Conservation (phyloP, 2,329 filamentous ascomycete genomes). For the Fusarium sulawesiense region DNA sequence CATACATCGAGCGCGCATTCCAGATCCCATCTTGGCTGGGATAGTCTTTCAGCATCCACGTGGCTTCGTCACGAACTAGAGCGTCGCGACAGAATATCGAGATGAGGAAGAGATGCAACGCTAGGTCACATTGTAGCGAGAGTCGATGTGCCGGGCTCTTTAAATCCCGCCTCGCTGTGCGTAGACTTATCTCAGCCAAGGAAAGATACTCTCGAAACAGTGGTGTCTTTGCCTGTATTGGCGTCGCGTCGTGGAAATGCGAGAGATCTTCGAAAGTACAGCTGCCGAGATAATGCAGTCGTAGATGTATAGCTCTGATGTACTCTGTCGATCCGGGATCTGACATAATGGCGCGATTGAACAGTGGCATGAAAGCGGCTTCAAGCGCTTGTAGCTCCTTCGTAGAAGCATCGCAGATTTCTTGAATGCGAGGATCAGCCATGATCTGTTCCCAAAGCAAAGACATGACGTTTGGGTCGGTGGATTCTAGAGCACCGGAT, state of each 20-base stretch:
- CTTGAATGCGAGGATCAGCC: conserved; percentile 15
- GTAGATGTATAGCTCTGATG: conserved; percentile 49
- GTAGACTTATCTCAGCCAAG: conserved; percentile 45
- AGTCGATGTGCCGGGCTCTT: conserved; percentile 35
- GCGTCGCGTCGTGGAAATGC: conserved; percentile 40
- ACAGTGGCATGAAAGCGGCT: conserved; percentile 50
- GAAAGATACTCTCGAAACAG: conserved; percentile 51
- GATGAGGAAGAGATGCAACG: conserved; percentile 40
- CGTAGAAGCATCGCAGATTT: conserved; percentile 21
- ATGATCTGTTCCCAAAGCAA: conserved; percentile 17
- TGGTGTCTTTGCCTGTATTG: conserved; percentile 41
- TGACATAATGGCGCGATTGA: conserved; percentile 46
- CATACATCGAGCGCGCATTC: conserved; percentile 46
- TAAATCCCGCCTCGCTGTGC: conserved; percentile 16
- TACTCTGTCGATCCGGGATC: conserved; percentile 46
- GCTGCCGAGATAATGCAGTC: conserved; percentile 45
- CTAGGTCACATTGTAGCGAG: conserved; percentile 47
- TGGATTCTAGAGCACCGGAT: conserved; percentile 5
- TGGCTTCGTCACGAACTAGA: conserved; percentile 48
- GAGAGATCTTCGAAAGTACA: conserved; percentile 47
- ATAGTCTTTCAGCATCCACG: conserved; percentile 49
- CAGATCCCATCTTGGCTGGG: conserved; percentile 51
- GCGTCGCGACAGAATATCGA: conserved; percentile 50
- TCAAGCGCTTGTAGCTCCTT: conserved; percentile 38
- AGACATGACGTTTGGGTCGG: conserved; percentile 7